phyloP scores from a whole-genome alignment of 2,329 filamentous ascomycete species.

The Scleromitrula shiraiana region DNA sequence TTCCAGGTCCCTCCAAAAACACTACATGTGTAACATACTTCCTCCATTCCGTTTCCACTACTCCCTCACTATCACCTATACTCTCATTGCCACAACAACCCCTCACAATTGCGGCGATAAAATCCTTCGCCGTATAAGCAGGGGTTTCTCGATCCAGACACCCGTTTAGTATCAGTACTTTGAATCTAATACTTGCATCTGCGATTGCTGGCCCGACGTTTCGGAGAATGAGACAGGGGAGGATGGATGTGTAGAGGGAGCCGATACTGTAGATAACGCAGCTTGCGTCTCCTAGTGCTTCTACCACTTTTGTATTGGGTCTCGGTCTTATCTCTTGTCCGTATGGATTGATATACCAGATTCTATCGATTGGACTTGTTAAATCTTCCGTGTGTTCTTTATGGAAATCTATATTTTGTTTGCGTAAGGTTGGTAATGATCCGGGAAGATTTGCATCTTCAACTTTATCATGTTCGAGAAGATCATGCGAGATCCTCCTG shows the following conservation, averaged over 20 bases:
- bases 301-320: conserved; percentile 71
- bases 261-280: conserved; percentile 87
- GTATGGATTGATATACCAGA: conserved; percentile 99
- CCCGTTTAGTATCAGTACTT: conserved; percentile 70
- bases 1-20: conserved; percentile 63
- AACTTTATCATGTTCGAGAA: conserved; percentile 53
- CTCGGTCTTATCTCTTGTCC: conserved; percentile 88
- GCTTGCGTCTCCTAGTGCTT: conserved; percentile 56
- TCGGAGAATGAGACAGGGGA: conserved; percentile 72
- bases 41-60: conserved; percentile 41
- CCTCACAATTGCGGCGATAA: conserved; percentile 69
- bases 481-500: conserved; percentile 30
- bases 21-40: conserved; percentile 78
- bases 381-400: conserved; percentile 71
- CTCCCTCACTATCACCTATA: conserved; percentile 15
- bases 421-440: conserved; percentile 69
- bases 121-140: conserved; percentile 69
- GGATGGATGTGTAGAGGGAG: conserved; percentile 82
- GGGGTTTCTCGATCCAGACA: conserved; percentile 79
- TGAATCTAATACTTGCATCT: conserved; percentile 39
- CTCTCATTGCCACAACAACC: conserved; percentile 43
- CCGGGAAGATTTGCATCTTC: conserved; percentile 79
- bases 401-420: conserved; percentile 73
- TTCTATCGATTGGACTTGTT: conserved; percentile 64
- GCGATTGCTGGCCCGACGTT: conserved; percentile 63